Evolutionary conservation across 345 rosid species (phyloP).

Genomic region (Brassica cretica): DNA sequence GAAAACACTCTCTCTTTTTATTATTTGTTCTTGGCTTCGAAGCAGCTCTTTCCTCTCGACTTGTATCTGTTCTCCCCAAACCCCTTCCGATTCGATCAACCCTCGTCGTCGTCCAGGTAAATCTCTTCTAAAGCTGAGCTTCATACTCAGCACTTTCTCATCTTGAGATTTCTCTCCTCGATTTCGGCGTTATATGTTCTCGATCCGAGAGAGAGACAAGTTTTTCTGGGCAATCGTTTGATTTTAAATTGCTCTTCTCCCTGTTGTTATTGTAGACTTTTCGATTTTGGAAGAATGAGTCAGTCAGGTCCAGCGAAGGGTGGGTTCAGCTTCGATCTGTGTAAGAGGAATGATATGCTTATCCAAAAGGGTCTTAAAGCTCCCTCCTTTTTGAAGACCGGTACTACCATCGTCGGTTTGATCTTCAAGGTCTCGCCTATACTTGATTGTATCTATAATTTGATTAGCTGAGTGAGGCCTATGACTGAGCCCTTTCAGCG

Average conservation of each 20-base stretch:
- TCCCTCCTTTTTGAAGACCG: constrained; percentile 80
- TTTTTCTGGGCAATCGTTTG: not conserved
- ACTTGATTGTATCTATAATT: not conserved
- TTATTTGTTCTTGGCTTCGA: not conserved
- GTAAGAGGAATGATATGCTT: constrained; percentile 81
- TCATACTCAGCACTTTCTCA: too few species aligned
- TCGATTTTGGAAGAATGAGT: constrained; percentile 47
- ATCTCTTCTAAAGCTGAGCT: not conserved
- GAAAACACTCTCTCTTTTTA: constrained; percentile 12
- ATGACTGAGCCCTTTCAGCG: not conserved
- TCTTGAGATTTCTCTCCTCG: not conserved
- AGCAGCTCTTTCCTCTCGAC: constrained; percentile 9
- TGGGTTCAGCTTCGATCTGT: constrained; percentile 92
- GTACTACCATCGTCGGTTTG: constrained; percentile 94
- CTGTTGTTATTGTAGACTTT: constrained; percentile 22
- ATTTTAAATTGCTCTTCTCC: not conserved
- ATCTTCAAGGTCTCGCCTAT: constrained; percentile 61
- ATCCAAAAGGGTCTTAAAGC: constrained; percentile 60
- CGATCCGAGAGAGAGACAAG: too few species aligned
- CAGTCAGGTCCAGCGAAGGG: constrained; percentile 59
- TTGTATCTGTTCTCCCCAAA: not conserved
- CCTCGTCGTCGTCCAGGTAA: constrained; percentile 14
- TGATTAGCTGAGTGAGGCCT: too few species aligned
- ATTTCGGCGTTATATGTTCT: not conserved
- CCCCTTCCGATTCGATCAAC: not conserved